Percentiles rank a stretch among this genome's conserved stretches.
Conservation (phyloP, 2,329 filamentous ascomycete species). For the Aspergillus persii region DNA sequence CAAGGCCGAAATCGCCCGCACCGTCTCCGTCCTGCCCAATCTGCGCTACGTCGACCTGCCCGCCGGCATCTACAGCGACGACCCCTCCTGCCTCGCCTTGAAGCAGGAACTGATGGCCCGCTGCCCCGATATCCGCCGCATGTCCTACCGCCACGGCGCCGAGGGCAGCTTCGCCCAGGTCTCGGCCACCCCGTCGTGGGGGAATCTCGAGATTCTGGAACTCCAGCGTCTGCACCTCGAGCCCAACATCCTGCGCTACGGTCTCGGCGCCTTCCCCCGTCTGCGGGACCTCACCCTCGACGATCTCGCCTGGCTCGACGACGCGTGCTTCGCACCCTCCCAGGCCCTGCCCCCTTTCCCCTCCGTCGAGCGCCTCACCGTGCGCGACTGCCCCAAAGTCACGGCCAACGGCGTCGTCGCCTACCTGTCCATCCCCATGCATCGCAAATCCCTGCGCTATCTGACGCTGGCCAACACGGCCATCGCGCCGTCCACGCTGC, state of each 20-base stretch:
- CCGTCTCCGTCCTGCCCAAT: slow-evolving; percentile 79
- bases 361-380: slow-evolving; percentile 67
- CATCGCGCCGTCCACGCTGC: slow-evolving; percentile 48
- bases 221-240: slow-evolving; percentile 39
- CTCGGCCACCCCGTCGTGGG: slow-evolving; percentile 51
- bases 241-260: slow-evolving; percentile 58
- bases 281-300: slow-evolving; percentile 74
- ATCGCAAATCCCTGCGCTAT: slow-evolving; percentile 60
- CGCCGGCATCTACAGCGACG: slow-evolving; percentile 80
- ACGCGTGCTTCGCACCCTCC: slow-evolving; percentile 69
- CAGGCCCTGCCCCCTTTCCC: slow-evolving; percentile 71
- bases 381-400: slow-evolving; percentile 69
- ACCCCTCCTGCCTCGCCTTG: slow-evolving; percentile 69
- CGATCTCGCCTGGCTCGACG: slow-evolving; percentile 67
- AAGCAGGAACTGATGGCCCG: slow-evolving; percentile 80
- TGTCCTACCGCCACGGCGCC: slow-evolving; percentile 76
- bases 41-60: slow-evolving; percentile 88
- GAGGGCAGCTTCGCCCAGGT: slow-evolving; percentile 75
- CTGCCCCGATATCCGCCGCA: slow-evolving; percentile 82
- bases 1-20: slow-evolving; percentile 79
- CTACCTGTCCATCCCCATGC: slow-evolving; percentile 64
- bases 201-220: slow-evolving; percentile 43
- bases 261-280: slow-evolving; percentile 63
- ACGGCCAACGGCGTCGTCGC: slow-evolving; percentile 68
- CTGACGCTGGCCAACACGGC: slow-evolving; percentile 72